These are phyloP conservation scores for Sequoiadendron giganteum DNA, from an alignment of 75 land plant species.

Conservation along the genomic window DNA sequence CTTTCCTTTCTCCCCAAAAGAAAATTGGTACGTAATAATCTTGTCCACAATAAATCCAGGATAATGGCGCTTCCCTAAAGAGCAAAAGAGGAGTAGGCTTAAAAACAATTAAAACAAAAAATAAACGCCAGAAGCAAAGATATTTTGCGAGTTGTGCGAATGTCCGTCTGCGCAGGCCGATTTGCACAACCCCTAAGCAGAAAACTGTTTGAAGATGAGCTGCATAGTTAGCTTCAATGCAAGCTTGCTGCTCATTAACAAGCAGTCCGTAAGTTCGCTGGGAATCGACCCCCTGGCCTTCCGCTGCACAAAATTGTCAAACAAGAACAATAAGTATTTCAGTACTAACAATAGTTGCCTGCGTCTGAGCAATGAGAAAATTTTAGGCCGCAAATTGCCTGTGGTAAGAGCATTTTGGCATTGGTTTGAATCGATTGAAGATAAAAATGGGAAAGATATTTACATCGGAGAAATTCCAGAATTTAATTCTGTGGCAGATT, in stretches of 20 bases:
- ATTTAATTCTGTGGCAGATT: conserved; percentile 70
- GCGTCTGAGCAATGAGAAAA: not conserved
- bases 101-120: no score
- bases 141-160: no score
- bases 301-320: not conserved
- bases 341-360: not conserved
- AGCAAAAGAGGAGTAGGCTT: no score
- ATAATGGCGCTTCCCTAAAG: no score
- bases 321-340: not conserved
- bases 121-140: no score
- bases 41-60: no score
- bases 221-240: not conserved
- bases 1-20: no score
- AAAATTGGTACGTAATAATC: no score
- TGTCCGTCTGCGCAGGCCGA: no score
- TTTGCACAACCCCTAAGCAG: not conserved
- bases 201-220: not conserved
- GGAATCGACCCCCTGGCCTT: not conserved
- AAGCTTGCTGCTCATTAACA: not conserved
- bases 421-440: not conserved
- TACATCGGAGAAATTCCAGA: conserved; percentile 12
- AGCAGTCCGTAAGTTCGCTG: not conserved
- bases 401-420: not conserved
- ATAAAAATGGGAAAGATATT: conserved; percentile 10
- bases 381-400: not conserved